Conservation (phyloP, 2,329 filamentous ascomycete species). For the Aspergillus thermomutatus region DNA sequence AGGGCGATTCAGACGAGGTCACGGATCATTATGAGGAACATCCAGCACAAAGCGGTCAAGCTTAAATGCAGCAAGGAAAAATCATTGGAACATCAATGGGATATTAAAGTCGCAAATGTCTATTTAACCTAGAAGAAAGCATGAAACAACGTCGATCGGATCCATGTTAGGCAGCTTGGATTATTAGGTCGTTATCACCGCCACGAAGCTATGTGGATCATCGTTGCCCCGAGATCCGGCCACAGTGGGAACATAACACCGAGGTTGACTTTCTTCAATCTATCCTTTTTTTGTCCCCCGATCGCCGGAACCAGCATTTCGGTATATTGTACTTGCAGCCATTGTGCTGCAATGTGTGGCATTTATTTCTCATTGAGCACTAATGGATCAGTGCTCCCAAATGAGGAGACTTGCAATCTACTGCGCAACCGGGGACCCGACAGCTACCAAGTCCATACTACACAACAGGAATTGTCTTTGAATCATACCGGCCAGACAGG, state of each 20-base stretch:
- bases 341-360: constrained; percentile 42
- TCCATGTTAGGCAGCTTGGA: not conserved
- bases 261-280: constrained; percentile 5
- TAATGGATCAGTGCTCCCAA: constrained; percentile 24
- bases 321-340: not conserved
- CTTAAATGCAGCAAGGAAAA: not conserved
- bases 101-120: not conserved
- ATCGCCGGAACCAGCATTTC: not conserved
- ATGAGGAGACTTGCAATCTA: constrained; percentile 30
- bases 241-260: constrained; percentile 1
- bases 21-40: constrained; percentile 24
- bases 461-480: constrained; percentile 19
- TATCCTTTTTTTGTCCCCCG: not conserved
- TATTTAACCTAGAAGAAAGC: not conserved
- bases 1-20: constrained; percentile 19
- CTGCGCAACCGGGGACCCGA: constrained; percentile 45
- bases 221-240: constrained; percentile 29
- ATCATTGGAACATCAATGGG: not conserved
- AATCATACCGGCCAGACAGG: constrained; percentile 12
- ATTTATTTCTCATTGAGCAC: constrained; percentile 51
- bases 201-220: constrained; percentile 24
- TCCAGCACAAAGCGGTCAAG: not conserved
- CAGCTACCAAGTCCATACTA: constrained; percentile 33
- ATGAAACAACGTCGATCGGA: not conserved
- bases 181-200: constrained; percentile 48